These are phyloP conservation scores for Cicer pinnatifidum DNA, from an alignment of 306 rosid genomes.

Conservation along the genomic window DNA sequence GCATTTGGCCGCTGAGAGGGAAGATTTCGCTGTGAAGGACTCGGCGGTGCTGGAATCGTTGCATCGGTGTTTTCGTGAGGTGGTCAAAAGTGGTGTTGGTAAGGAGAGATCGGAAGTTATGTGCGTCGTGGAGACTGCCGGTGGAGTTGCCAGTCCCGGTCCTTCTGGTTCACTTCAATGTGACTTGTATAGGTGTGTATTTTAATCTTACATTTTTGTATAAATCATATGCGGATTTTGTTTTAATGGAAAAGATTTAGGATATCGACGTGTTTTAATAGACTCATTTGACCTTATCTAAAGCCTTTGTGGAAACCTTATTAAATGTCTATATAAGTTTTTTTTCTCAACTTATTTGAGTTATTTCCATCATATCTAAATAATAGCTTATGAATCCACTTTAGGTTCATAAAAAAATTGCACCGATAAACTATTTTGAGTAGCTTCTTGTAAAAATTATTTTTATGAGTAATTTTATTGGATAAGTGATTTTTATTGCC, in stretches of 20 bases:
- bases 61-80: conserved; percentile 57
- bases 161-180: conserved; percentile 96
- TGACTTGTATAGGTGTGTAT: conserved; percentile 74
- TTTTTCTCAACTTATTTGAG: too few relatives aligned
- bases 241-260: not conserved
- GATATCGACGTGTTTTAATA: not conserved
- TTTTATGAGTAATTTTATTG: too few relatives aligned
- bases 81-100: conserved; percentile 43
- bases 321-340: too few relatives aligned
- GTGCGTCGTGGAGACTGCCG: conserved; percentile 87
- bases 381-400: too few relatives aligned
- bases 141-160: conserved; percentile 94
- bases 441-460: too few relatives aligned
- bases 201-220: not conserved
- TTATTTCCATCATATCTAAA: too few relatives aligned
- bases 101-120: conserved; percentile 53
- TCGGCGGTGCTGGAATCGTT: conserved; percentile 56
- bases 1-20: conserved; percentile 85
- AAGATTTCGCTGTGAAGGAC: conserved; percentile 62
- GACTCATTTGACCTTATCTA: too few relatives aligned
- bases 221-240: not conserved
- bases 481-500: too few relatives aligned
- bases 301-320: too few relatives aligned
- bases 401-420: too few relatives aligned
- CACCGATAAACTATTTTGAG: too few relatives aligned